A percentile compares a stretch with the other conserved stretches of the same genome.
These are phyloP conservation scores for Petasospora fabianii DNA, from an alignment of 1,139 yeast species.

Conservation along the genomic window DNA sequence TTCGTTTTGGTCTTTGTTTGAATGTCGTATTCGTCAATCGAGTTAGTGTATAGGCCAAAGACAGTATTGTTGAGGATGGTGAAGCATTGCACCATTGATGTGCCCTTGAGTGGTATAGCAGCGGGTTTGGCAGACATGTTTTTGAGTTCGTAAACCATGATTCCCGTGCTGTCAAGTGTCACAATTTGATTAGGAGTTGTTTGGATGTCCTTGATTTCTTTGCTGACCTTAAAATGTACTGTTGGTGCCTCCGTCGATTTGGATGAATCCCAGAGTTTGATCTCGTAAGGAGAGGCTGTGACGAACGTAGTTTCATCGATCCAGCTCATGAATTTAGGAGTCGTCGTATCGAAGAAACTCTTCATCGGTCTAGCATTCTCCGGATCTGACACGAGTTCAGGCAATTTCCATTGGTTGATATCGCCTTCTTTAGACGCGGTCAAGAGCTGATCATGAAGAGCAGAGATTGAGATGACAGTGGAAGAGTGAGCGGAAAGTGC, in stretches of 20 bases:
- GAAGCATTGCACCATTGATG: too few species aligned
- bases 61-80: too few species aligned
- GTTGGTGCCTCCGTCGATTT: neutral
- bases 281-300: constrained; percentile 1
- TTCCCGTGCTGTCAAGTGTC: neutral
- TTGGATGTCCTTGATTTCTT: constrained; percentile 5
- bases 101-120: too few species aligned
- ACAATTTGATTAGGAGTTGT: neutral
- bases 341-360: constrained; percentile 3
- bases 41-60: neutral
- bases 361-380: neutral
- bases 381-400: constrained; percentile 1
- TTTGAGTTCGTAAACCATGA: neutral
- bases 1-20: neutral
- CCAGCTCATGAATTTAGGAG: constrained; percentile 9
- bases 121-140: neutral
- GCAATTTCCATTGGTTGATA: constrained; percentile 11
- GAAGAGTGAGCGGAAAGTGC: constrained; percentile 11
- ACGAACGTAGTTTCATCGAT: constrained; percentile 7
- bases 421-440: constrained; percentile 15
- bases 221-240: neutral
- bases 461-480: constrained; percentile 5
- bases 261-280: constrained; percentile 11
- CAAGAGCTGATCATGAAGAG: constrained; percentile 7
- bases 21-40: neutral